Evolutionary conservation across 1,284 basidiomycete genomes (phyloP).

Genomic region (Thelephora terrestris): DNA sequence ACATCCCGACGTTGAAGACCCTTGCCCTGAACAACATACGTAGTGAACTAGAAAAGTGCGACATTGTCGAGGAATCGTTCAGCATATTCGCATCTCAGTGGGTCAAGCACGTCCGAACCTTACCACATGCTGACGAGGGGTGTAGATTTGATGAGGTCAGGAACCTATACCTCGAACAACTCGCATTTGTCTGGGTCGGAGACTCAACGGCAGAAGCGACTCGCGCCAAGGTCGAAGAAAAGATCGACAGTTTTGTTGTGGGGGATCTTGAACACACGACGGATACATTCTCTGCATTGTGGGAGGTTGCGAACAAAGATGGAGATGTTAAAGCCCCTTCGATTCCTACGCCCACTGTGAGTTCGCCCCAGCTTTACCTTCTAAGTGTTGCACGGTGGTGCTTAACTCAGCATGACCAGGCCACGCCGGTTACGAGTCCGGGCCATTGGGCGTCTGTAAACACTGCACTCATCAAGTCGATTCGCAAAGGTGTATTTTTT

Average conservation of each 20-base stretch:
- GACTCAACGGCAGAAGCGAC: not conserved
- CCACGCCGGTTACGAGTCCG: too few relatives aligned
- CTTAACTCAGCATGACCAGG: too few relatives aligned
- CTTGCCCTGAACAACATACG: conserved; percentile 8
- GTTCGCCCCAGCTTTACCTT: too few relatives aligned
- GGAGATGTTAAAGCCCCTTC: too few relatives aligned
- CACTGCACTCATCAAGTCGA: too few relatives aligned
- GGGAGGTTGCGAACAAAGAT: not conserved
- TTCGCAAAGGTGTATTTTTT: too few relatives aligned
- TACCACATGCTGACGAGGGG: too few relatives aligned
- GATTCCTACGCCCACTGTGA: too few relatives aligned
- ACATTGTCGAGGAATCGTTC: conserved; percentile 14
- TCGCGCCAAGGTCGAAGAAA: not conserved
- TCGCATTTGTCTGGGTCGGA: not conserved
- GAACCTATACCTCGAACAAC: not conserved
- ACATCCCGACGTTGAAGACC: conserved; percentile 8
- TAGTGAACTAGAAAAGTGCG: conserved; percentile 8
- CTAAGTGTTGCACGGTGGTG: too few relatives aligned
- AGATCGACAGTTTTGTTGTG: not conserved
- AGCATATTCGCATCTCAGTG: not conserved
- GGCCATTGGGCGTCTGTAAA: too few relatives aligned
- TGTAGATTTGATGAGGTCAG: not conserved
- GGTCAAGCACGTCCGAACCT: not conserved
- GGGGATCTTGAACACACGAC: not conserved
- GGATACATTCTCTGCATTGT: not conserved